These are phyloP conservation scores for Venturia oleaginea DNA, from an alignment of 2,329 filamentous ascomycete genomes.

Conservation along the genomic window DNA sequence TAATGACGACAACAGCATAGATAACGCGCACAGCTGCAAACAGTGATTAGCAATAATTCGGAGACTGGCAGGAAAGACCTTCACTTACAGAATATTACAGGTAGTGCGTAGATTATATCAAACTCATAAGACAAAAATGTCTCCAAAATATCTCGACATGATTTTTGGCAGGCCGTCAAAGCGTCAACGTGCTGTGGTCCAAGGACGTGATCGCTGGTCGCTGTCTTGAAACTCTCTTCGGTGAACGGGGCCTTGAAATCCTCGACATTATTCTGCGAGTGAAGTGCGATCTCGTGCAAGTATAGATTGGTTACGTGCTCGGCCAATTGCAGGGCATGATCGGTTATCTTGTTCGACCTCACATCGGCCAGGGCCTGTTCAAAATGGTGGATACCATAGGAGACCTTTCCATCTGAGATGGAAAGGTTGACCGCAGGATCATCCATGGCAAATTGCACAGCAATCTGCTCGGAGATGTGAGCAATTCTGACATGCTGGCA, in stretches of 20 bases:
- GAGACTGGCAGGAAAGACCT: constrained; percentile 15
- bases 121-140: constrained; percentile 41
- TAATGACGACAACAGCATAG: constrained; percentile 49
- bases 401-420: constrained; percentile 46
- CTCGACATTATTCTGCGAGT: constrained; percentile 33
- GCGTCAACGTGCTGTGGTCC: constrained; percentile 39
- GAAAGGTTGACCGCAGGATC: constrained; percentile 41
- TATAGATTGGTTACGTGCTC: constrained; percentile 41
- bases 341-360: constrained; percentile 15
- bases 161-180: constrained; percentile 36
- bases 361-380: constrained; percentile 38
- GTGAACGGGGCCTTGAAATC: constrained; percentile 38
- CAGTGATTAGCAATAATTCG: background rate
- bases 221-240: constrained; percentile 32
- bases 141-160: constrained; percentile 39
- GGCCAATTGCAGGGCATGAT: constrained; percentile 24
- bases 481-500: constrained; percentile 50
- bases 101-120: constrained; percentile 33
- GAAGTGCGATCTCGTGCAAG: constrained; percentile 42
- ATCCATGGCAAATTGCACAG: constrained; percentile 48
- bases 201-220: constrained; percentile 32
- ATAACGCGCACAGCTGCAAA: constrained; percentile 41
- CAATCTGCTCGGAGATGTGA: constrained; percentile 49
- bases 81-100: constrained; percentile 35
- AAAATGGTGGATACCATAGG: constrained; percentile 45